A percentile compares a stretch with the other conserved stretches of the same genome.
These are phyloP conservation scores for Glycine soja DNA, from an alignment of 306 rosid species.

Conservation along the genomic window DNA sequence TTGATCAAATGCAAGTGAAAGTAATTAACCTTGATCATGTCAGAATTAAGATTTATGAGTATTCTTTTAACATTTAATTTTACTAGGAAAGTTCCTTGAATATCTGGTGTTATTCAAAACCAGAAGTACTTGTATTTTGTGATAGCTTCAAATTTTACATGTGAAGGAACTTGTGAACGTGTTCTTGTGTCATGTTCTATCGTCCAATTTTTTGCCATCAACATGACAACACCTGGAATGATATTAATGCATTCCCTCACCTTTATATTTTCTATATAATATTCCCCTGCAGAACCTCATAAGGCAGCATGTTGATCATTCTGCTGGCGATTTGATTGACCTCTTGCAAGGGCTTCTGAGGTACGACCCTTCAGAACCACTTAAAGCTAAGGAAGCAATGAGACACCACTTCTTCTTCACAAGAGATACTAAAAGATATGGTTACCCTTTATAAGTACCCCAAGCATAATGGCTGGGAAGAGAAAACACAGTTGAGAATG, in stretches of 20 bases:
- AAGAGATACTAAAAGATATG: constrained; percentile 70
- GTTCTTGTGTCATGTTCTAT: background rate
- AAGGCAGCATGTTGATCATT: constrained; percentile 90
- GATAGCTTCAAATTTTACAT: constrained; percentile 7
- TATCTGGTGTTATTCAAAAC: constrained; percentile 7
- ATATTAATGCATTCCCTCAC: constrained; percentile 13
- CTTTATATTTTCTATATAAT: background rate
- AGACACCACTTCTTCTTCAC: constrained; percentile 75
- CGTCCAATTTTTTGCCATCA: constrained; percentile 9
- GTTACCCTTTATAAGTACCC: constrained; percentile 57
- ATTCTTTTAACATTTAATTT: too few relatives aligned
- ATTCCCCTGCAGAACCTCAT: constrained; percentile 67
- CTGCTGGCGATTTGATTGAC: constrained; percentile 84
- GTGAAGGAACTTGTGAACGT: background rate
- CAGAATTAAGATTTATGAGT: too few relatives aligned
- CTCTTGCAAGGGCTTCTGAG: constrained; percentile 78
- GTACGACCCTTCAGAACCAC: constrained; percentile 72
- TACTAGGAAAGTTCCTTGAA: background rate
- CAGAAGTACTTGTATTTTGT: background rate
- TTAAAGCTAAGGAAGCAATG: constrained; percentile 79
- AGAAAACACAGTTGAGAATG: constrained; percentile 26
- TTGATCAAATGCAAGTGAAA: too few relatives aligned
- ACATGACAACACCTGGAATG: background rate
- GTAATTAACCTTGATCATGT: too few relatives aligned
- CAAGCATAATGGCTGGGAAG: background rate